These are phyloP conservation scores for Yamadazyma laniorum DNA, from an alignment of 805 yeast species.

Conservation along the genomic window DNA sequence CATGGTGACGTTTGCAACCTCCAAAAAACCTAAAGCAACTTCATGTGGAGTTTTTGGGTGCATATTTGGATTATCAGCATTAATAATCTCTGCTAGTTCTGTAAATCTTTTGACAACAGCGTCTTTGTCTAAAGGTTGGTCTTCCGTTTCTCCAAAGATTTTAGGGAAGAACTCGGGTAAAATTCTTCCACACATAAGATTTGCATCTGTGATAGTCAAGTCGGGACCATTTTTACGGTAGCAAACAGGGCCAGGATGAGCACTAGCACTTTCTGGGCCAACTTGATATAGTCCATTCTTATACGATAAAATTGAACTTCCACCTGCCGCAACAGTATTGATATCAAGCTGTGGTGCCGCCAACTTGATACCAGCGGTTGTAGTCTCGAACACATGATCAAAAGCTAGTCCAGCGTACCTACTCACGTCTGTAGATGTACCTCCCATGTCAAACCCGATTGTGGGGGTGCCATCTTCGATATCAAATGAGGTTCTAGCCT, in stretches of 20 bases:
- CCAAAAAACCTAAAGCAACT: constrained; percentile 76
- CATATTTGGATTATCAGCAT: constrained; percentile 47
- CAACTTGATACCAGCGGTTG: constrained; percentile 80
- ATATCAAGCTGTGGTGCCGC: constrained; percentile 77
- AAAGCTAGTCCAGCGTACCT: constrained; percentile 59
- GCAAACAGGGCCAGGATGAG: constrained; percentile 89
- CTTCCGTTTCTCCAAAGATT: constrained; percentile 78
- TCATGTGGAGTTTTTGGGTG: constrained; percentile 60
- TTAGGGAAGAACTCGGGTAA: constrained; percentile 74
- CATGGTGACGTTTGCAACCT: constrained; percentile 86
- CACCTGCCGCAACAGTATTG: constrained; percentile 38
- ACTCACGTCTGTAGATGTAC: constrained; percentile 84
- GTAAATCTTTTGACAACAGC: constrained; percentile 49
- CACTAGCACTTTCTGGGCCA: constrained; percentile 83
- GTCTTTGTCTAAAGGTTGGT: constrained; percentile 64
- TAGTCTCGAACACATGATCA: constrained; percentile 82
- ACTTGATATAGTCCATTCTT: constrained; percentile 49
- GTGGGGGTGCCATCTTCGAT: constrained; percentile 55
- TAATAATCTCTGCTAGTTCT: constrained; percentile 55
- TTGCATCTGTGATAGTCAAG: constrained; percentile 82
- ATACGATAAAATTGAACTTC: constrained; percentile 31
- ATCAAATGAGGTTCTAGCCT: constrained; percentile 20
- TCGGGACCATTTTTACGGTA: constrained; percentile 66
- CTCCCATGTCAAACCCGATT: constrained; percentile 89
- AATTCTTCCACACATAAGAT: constrained; percentile 66